Evolutionary conservation across 345 rosid species (phyloP).

Genomic region (Brassica rapa): DNA sequence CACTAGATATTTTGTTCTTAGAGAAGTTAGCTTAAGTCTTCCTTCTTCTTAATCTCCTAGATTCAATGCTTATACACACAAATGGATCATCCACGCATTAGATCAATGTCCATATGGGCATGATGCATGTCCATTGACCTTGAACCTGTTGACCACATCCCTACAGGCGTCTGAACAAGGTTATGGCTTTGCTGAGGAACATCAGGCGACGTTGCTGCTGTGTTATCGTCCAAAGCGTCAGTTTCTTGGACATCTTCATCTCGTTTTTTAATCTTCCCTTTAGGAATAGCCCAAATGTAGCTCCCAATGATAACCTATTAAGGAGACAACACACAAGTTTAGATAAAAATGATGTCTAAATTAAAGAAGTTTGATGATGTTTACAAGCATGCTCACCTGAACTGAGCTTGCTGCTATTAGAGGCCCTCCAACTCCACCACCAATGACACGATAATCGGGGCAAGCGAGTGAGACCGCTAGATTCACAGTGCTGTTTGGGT

Average conservation of each 20-base stretch:
- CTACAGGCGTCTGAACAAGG: conserved; percentile 55
- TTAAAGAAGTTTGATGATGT: not conserved
- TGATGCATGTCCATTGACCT: conserved; percentile 70
- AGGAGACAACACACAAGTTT: conserved; percentile 5
- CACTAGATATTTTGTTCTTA: conserved; percentile 7
- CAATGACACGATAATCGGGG: conserved; percentile 89
- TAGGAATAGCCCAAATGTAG: conserved; percentile 77
- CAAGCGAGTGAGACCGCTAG: conserved; percentile 85
- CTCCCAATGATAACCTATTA: conserved; percentile 84
- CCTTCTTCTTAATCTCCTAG: conserved; percentile 19
- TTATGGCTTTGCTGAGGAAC: conserved; percentile 44
- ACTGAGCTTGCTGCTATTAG: conserved; percentile 87
- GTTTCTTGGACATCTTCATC: conserved; percentile 50
- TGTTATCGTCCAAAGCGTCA: conserved; percentile 29
- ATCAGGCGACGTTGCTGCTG: conserved; percentile 44
- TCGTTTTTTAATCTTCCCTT: conserved; percentile 58
- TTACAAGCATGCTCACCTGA: conserved; percentile 51
- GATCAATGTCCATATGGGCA: conserved; percentile 76
- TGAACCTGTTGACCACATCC: conserved; percentile 68
- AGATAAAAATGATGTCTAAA: not conserved
- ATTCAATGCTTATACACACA: conserved; percentile 19
- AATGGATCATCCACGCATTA: conserved; percentile 61
- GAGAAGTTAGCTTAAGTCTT: conserved; percentile 18
- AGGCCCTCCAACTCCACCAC: conserved; percentile 92
- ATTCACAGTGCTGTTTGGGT: conserved; percentile 64